Percentiles rank a stretch among this genome's conserved stretches.
phyloP scores from a whole-genome alignment of 2,329 filamentous ascomycete species.

The Westerdykella aurantiaca region DNA sequence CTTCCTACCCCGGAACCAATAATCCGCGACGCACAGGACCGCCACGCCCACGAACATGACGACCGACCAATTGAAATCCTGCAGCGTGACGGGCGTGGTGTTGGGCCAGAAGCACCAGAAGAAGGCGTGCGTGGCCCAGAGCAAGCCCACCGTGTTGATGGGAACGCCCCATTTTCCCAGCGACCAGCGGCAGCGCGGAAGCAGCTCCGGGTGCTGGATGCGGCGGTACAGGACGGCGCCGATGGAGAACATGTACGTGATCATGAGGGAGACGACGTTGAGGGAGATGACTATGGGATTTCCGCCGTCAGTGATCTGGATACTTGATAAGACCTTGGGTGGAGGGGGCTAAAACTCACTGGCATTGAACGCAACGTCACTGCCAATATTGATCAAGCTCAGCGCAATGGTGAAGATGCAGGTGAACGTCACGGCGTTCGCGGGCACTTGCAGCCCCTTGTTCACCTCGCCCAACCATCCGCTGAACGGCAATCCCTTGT shows the following conservation, averaged over 20 bases:
- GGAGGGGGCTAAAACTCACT: conserved; percentile 11
- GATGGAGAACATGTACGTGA: conserved; percentile 40
- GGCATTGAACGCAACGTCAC: conserved; percentile 31
- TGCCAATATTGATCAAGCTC: conserved; percentile 34
- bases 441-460: conserved; percentile 22
- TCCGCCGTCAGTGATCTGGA: too few relatives aligned
- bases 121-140: conserved; percentile 35
- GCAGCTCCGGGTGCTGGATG: conserved; percentile 31
- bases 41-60: conserved; percentile 32
- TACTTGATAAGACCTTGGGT: too few relatives aligned
- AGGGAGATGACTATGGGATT: conserved; percentile 33
- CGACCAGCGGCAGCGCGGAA: conserved; percentile 36
- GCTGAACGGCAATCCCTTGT: conserved; percentile 31
- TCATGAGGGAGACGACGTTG: conserved; percentile 36
- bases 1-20: conserved; percentile 25
- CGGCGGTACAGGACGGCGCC: conserved; percentile 38
- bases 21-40: conserved; percentile 23
- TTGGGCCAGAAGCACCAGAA: conserved; percentile 42
- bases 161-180: conserved; percentile 36
- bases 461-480: conserved; percentile 25
- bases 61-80: conserved; percentile 33
- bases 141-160: conserved; percentile 34
- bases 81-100: conserved; percentile 18
- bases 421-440: conserved; percentile 29
- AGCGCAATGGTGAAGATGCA: conserved; percentile 24